These are phyloP conservation scores for Pholiota adiposa DNA, from an alignment of 1,284 basidiomycete genomes.

Conservation along the genomic window DNA sequence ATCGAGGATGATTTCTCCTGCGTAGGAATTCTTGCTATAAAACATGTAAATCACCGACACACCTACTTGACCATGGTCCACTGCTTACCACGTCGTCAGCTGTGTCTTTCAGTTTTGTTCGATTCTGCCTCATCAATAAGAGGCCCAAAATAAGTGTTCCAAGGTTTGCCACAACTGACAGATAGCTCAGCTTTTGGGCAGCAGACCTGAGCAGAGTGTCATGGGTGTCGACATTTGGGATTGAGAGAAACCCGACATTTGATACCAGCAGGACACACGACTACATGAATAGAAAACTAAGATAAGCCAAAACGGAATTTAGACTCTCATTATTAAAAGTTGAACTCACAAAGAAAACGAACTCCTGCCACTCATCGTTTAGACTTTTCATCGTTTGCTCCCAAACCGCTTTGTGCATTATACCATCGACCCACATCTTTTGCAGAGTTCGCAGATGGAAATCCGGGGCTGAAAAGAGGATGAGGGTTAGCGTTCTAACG, in stretches of 20 bases:
- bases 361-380: constrained; percentile 52
- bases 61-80: not conserved
- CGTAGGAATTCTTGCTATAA: constrained; percentile 22
- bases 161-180: constrained; percentile 49
- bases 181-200: constrained; percentile 48
- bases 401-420: constrained; percentile 44
- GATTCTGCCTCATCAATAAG: constrained; percentile 48
- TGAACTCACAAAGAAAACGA: constrained; percentile 49
- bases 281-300: constrained; percentile 16
- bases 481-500: constrained; percentile 36
- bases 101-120: constrained; percentile 39
- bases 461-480: constrained; percentile 45
- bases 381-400: constrained; percentile 44
- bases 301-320: not conserved
- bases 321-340: accelerated
- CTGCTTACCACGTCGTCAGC: constrained; percentile 32
- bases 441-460: constrained; percentile 39
- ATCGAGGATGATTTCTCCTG: constrained; percentile 15
- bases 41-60: not conserved
- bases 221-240: constrained; percentile 34
- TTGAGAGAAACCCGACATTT: too few species aligned
- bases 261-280: constrained; percentile 37
- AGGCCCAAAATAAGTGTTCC: constrained; percentile 50
- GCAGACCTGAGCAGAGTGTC: constrained; percentile 25
- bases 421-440: constrained; percentile 43